Base-by-base conservation (phyloP, 306 rosid species). In the Crotalaria pallida region DNA sequence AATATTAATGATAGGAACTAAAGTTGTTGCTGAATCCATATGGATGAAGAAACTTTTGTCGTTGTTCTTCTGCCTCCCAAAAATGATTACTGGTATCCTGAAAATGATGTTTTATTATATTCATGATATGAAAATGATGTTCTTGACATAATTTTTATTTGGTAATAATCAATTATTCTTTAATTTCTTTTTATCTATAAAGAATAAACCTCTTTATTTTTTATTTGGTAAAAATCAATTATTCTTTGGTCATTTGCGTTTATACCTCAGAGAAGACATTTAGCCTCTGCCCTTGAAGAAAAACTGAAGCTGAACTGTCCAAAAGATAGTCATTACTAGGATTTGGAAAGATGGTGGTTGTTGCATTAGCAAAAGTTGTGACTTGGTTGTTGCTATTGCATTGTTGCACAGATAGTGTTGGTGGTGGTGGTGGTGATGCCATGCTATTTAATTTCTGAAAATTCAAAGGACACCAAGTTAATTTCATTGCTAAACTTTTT, bases 61-160 rank as follows among this genome's bases (percentile, higher is more conserved):
- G 78, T 27, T 88, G 96, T 19, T 89, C 96, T 71, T 88, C 92
- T 69, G 45, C 74, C 27, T 86, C 96, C 96, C 96, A 89, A 61
- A 88, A 81, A 10, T 84, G 72, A 77, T 72, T 67, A 49, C 75
- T 81, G 48, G 49, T 59, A 40, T 78, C 95, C 98, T 92, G 89
- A 89, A 83, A 84, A 79, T 27, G 65, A 75, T 53, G 38, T 77
- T 38, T 58, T 38, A 74, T 40, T 58, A 10, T 8, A 9, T 38
- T 38, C 10, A 38, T 38, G 10, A 38, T 10, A 38, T 92, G 89
- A 89, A 83, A 82, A 79, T 27, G 65, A 79, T 53, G 44, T 77
- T 38, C 58, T 74, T 78, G 65, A 77, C 65, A 67, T 26, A 45
- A 38, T 51, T 56, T 11, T 13, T 7, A 1, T 12, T 24, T n/a